These are phyloP conservation scores for Caryopteris hybrid DNA, from an alignment of 305 asterid genomes.

Conservation along the genomic window DNA sequence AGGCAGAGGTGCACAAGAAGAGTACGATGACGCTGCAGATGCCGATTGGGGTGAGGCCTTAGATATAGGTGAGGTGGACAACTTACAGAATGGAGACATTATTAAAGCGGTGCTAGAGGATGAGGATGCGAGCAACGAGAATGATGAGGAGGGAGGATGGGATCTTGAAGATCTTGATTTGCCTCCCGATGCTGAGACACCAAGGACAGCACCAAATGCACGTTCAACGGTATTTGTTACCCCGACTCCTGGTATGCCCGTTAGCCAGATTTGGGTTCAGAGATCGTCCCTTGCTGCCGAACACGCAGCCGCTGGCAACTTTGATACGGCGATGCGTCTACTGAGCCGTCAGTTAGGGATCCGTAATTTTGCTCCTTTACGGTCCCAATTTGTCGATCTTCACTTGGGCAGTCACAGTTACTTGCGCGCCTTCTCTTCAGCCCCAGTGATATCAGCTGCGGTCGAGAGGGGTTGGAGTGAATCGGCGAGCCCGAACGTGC, in stretches of 20 bases:
- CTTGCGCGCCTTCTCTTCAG: constrained; percentile 64
- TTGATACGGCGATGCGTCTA: constrained; percentile 77
- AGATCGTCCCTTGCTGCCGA: constrained; percentile 79
- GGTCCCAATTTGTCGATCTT: constrained; percentile 55
- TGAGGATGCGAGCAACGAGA: constrained; percentile 36
- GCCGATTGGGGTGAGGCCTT: constrained; percentile 75
- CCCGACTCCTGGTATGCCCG: constrained; percentile 82
- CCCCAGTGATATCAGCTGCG: constrained; percentile 60
- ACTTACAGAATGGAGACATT: constrained; percentile 42
- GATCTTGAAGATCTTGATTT: constrained; percentile 67
- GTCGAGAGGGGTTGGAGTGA: constrained; percentile 80
- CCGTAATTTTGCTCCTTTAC: constrained; percentile 53
- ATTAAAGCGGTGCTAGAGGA: constrained; percentile 31
- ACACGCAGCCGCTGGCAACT: constrained; percentile 80
- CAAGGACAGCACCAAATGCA: constrained; percentile 36
- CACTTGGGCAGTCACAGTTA: constrained; percentile 74
- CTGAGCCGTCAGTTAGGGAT: constrained; percentile 70
- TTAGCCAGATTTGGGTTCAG: constrained; percentile 84
- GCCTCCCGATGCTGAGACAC: constrained; percentile 60
- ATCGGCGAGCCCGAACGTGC: constrained; percentile 69
- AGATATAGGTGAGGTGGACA: constrained; percentile 66
- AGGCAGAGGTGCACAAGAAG: constrained; percentile 45
- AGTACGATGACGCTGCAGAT: constrained; percentile 67
- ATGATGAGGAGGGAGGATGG: constrained; percentile 63
- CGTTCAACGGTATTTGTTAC: constrained; percentile 53